Percentiles rank a stretch among this genome's conserved stretches.
Evolutionary conservation across 768 basidiomycete genomes (phyloP).

Genomic region (Tylopilus sp.): DNA sequence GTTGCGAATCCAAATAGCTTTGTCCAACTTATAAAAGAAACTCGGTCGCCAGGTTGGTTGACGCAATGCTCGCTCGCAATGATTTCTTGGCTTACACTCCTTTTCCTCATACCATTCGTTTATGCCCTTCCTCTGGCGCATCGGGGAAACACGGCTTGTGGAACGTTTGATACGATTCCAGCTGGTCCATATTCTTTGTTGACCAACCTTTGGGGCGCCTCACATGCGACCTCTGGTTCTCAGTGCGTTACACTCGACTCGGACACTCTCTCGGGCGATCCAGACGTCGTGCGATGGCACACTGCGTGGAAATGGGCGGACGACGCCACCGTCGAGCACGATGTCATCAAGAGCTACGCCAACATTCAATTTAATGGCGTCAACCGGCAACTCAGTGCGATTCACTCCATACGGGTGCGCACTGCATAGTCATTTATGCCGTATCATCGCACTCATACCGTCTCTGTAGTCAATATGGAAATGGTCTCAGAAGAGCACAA

Average conservation of each 20-base stretch:
- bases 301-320: slow-evolving; percentile 55
- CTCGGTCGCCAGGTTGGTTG: neutral
- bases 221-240: slow-evolving; percentile 43
- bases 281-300: slow-evolving; percentile 46
- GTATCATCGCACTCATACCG: neutral
- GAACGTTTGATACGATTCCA: slow-evolving; percentile 49
- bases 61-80: slow-evolving; percentile 2
- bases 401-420: slow-evolving; percentile 54
- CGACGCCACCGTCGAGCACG: no score
- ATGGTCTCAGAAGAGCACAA: slow-evolving; percentile 47
- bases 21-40: slow-evolving; percentile 12
- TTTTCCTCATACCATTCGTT: slow-evolving; percentile 24
- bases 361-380: slow-evolving; percentile 54
- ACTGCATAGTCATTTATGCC: neutral
- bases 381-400: slow-evolving; percentile 51
- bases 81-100: slow-evolving; percentile 8
- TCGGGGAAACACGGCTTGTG: slow-evolving; percentile 25
- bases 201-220: slow-evolving; percentile 45
- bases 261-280: slow-evolving; percentile 38
- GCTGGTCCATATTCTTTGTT: slow-evolving; percentile 47
- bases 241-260: slow-evolving; percentile 49
- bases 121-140: slow-evolving; percentile 1
- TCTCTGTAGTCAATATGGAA: slow-evolving; percentile 46
- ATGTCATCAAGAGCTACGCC: slow-evolving; percentile 57
- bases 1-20: neutral